Evolutionary conservation across 768 basidiomycete genomes (phyloP).

Genomic region (Kwoniella dendrophila): DNA sequence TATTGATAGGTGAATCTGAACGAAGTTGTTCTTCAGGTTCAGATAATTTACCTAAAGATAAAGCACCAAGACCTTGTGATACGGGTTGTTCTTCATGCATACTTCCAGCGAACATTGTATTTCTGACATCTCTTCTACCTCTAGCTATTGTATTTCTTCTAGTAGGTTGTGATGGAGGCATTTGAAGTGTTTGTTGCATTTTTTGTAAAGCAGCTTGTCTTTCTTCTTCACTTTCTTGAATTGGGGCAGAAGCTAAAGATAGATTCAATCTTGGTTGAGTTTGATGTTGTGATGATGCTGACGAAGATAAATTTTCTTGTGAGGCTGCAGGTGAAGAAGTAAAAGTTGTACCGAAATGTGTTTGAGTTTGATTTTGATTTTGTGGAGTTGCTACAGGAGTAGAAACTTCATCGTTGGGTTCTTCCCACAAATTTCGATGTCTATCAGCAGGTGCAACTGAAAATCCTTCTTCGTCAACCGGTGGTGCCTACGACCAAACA

Average conservation of each 20-base stretch:
- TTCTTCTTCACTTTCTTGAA: conserved; percentile 55
- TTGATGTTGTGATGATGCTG: conserved; percentile 26
- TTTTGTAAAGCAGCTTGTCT: conserved; percentile 53
- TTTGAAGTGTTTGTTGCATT: conserved; percentile 55
- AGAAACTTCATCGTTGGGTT: conserved; percentile 37
- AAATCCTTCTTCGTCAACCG: conserved; percentile 58
- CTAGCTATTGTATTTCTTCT: conserved; percentile 51
- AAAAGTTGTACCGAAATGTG: conserved; percentile 34
- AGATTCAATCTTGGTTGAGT: conserved; percentile 43
- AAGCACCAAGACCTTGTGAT: conserved; percentile 12
- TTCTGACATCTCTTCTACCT: conserved; percentile 57
- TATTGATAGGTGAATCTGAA: conserved; percentile 13
- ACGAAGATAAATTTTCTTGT: conserved; percentile 29
- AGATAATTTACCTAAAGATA: conserved; percentile 14
- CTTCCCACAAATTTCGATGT: conserved; percentile 56
- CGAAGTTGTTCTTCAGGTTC: conserved; percentile 19
- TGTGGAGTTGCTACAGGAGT: conserved; percentile 19
- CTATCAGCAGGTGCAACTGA: conserved; percentile 57
- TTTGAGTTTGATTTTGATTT: conserved; percentile 8
- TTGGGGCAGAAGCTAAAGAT: conserved; percentile 50
- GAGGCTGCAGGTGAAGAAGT: conserved; percentile 32
- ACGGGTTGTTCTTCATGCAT: conserved; percentile 36
- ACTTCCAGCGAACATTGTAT: conserved; percentile 53
- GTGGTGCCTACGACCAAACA: conserved; percentile 15
- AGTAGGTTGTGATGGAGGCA: conserved; percentile 44